A percentile compares a stretch with the other conserved stretches of the same genome.
Evolutionary conservation across 805 yeast genomes (phyloP).

Genomic region (Candida yuanshanica): DNA sequence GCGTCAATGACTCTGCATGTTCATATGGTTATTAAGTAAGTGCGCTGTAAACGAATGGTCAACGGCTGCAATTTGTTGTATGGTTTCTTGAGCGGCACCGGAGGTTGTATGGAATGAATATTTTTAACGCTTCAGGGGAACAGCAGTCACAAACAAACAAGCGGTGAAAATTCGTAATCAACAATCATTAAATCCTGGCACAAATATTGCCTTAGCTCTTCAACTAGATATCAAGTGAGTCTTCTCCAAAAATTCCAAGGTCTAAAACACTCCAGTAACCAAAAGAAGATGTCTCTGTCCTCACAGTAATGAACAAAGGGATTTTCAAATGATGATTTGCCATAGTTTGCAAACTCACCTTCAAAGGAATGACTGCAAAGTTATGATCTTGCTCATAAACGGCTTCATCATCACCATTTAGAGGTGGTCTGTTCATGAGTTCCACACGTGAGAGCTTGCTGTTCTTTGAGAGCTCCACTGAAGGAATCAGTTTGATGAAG

Average conservation of each 20-base stretch:
- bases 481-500: constrained; percentile 25
- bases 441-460: constrained; percentile 28
- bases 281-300: neutral
- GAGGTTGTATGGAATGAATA: too few relatives aligned
- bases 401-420: constrained; percentile 6
- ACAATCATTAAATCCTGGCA: too few relatives aligned
- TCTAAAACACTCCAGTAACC: neutral
- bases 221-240: too few relatives aligned
- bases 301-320: neutral
- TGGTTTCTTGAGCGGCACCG: too few relatives aligned
- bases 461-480: constrained; percentile 21
- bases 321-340: neutral
- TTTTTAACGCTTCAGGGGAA: too few relatives aligned
- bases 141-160: too few relatives aligned
- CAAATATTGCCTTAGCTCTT: too few relatives aligned
- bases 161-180: too few relatives aligned
- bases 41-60: too few relatives aligned
- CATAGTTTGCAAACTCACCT: constrained; percentile 1
- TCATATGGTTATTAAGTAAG: too few relatives aligned
- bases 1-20: too few relatives aligned
- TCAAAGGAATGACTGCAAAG: constrained; percentile 26
- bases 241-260: neutral
- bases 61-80: too few relatives aligned
- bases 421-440: constrained; percentile 20
- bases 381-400: constrained; percentile 22